A percentile compares a stretch with the other conserved stretches of the same genome.
phyloP scores from a whole-genome alignment of 257 asterid genomes.

The Handroanthus guayacan region DNA sequence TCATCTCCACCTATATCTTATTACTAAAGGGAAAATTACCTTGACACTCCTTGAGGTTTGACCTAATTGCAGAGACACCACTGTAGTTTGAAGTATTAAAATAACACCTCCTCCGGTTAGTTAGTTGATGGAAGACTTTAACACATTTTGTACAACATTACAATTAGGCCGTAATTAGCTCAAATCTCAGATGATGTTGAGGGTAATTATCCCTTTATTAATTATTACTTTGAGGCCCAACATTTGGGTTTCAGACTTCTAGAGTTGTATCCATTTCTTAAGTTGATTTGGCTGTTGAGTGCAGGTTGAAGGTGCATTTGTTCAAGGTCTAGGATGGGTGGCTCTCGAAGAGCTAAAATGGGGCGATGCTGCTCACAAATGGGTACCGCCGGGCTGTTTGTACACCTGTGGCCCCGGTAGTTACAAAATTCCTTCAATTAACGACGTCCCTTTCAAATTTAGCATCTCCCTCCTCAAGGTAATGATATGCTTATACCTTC shows the following conservation, averaged over 20 bases:
- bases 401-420: constrained; percentile 88
- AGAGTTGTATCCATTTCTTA: neutral
- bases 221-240: neutral
- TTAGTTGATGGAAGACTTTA: too few relatives aligned
- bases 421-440: constrained; percentile 89
- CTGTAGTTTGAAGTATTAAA: too few relatives aligned
- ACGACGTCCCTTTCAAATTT: constrained; percentile 83
- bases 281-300: constrained; percentile 14
- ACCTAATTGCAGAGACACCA: too few relatives aligned
- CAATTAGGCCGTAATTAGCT: too few relatives aligned
- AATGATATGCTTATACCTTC: constrained; percentile 25
- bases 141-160: too few relatives aligned
- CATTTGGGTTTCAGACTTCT: constrained; percentile 9
- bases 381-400: constrained; percentile 81
- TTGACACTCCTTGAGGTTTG: too few relatives aligned
- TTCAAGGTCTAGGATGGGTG: constrained; percentile 97
- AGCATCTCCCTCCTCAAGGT: constrained; percentile 87
- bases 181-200: too few relatives aligned
- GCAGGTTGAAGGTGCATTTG: constrained; percentile 95
- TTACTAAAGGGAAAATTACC: too few relatives aligned
- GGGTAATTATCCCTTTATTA: neutral
- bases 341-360: constrained; percentile 95
- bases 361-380: constrained; percentile 92
- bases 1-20: neutral
- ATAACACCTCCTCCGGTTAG: too few relatives aligned